Base-by-base conservation (phyloP, 1,284 basidiomycete species). In the Naganishia sp. region DNA sequence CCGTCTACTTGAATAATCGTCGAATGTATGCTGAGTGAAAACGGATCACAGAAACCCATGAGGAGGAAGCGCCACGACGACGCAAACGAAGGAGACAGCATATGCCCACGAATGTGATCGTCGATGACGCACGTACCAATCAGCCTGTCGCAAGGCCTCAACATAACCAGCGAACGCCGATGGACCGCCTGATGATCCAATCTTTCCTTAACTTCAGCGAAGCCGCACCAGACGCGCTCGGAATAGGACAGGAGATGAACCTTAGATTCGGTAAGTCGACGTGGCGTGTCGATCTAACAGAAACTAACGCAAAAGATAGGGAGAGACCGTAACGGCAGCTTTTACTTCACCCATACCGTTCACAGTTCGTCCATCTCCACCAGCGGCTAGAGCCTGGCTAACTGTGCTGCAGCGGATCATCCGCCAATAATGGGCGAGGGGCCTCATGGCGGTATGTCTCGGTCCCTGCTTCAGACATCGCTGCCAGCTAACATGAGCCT, bases 221-320 rank as follows among this genome's bases (percentile, higher is more conserved):
- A 18, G 39, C 16, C n/a, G 53, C 53, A 2, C 53, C 53, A 6
- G 4, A 11, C 5, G 53, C 53, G 28, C 53, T 54, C 6, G 33
- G 18, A 39, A 36, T 36, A n/a, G 53, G 53, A n/a, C 53, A 54
- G 33, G 53, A 54, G 36, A 54, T 54, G 53, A 36, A 18, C n/a
- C 33, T 54, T 31, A 33, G n/a, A 18, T 39, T 54, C 11, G 53
- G 53, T 54, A n/a, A 42, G 53, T 21, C 11, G 11, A 1, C 36
- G 36, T 36, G 11, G 11, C 11, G 6, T 36, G 36, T 36, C 36
- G 36, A 36, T 36, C 21, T 21, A 21, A 21, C 21, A 21, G 21
- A 21, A 36, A 11, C 36, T 36, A 11, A 36, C 36, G 6, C 36
- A 36, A 36, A 36, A 6, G 6, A 6, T 23, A 52, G 50, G 50